phyloP scores from a whole-genome alignment of 1,284 basidiomycete species.

The Phaffia rhodozyma region DNA sequence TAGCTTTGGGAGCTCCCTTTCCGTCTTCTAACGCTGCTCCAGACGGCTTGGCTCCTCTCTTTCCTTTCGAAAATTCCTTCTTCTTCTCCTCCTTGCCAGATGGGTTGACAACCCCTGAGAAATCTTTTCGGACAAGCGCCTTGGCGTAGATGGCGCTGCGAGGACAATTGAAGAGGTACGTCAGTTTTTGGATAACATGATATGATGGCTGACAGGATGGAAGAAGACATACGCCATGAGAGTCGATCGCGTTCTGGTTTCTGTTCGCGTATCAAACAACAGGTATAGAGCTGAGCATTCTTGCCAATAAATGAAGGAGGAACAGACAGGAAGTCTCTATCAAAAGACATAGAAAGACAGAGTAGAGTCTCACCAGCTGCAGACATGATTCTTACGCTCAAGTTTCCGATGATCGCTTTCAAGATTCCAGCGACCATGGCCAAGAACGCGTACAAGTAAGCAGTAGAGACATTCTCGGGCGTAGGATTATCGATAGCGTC shows the following conservation, averaged over 20 bases:
- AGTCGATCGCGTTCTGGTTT: neutral
- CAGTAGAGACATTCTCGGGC: slow-evolving; percentile 43
- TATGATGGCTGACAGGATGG: too few species aligned
- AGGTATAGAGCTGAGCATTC: neutral
- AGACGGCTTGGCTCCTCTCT: slow-evolving; percentile 28
- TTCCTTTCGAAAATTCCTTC: neutral
- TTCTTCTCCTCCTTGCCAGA: neutral
- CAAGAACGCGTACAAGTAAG: slow-evolving; percentile 58
- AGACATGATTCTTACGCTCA: too few species aligned
- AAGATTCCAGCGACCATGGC: slow-evolving; percentile 48
- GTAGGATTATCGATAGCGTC: slow-evolving; percentile 36
- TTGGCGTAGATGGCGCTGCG: slow-evolving; percentile 68
- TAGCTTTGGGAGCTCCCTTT: slow-evolving; percentile 26
- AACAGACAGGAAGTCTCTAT: neutral
- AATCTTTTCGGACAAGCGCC: slow-evolving; percentile 70
- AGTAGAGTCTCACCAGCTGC: neutral
- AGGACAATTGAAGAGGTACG: too few species aligned
- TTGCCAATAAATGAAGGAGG: neutral
- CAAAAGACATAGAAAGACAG: neutral
- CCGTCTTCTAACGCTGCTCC: slow-evolving; percentile 25
- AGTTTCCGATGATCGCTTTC: slow-evolving; percentile 32
- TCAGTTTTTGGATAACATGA: too few species aligned
- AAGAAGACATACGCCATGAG: neutral
- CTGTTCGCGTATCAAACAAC: neutral
- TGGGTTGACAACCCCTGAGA: slow-evolving; percentile 51